Percentiles rank a stretch among this genome's conserved stretches.
Conservation (phyloP, 257 asterid genomes). For the Fraxinus anomala region DNA sequence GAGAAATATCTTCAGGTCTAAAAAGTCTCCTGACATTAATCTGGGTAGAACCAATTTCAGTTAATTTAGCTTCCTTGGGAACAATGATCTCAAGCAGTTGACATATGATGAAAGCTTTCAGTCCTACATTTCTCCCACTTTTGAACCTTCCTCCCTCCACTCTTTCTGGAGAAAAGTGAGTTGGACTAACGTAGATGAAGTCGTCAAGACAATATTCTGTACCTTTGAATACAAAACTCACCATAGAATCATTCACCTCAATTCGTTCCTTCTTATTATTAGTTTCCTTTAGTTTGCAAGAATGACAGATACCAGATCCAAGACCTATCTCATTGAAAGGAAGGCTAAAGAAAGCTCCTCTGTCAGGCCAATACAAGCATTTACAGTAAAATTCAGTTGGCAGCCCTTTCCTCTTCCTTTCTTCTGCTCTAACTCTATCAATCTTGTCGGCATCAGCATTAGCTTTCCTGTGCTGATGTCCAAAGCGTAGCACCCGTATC, state of each 20-base stretch:
- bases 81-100: conserved; percentile 69
- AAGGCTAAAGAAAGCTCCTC: conserved; percentile 82
- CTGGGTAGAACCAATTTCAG: conserved; percentile 37
- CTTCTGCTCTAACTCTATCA: conserved; percentile 84
- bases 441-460: conserved; percentile 59
- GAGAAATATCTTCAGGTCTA: conserved; percentile 70
- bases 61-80: conserved; percentile 41
- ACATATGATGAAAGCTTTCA: conserved; percentile 70
- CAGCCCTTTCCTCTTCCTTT: conserved; percentile 70
- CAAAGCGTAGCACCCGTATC: conserved; percentile 67
- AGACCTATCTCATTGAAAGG: conserved; percentile 58
- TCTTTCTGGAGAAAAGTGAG: conserved; percentile 57
- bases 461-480: conserved; percentile 76
- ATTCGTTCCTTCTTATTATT: conserved; percentile 43
- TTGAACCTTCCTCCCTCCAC: conserved; percentile 56
- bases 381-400: conserved; percentile 75
- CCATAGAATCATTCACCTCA: conserved; percentile 42
- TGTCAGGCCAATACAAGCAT: conserved; percentile 81
- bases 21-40: conserved; percentile 75
- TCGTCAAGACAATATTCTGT: conserved; percentile 60
- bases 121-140: conserved; percentile 89
- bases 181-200: conserved; percentile 70
- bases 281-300: conserved; percentile 56
- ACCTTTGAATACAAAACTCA: conserved; percentile 59
- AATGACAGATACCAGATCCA: conserved; percentile 77